These are phyloP conservation scores for Amaranthus tricolor DNA, from an alignment of 179 eudicot species.

Conservation along the genomic window DNA sequence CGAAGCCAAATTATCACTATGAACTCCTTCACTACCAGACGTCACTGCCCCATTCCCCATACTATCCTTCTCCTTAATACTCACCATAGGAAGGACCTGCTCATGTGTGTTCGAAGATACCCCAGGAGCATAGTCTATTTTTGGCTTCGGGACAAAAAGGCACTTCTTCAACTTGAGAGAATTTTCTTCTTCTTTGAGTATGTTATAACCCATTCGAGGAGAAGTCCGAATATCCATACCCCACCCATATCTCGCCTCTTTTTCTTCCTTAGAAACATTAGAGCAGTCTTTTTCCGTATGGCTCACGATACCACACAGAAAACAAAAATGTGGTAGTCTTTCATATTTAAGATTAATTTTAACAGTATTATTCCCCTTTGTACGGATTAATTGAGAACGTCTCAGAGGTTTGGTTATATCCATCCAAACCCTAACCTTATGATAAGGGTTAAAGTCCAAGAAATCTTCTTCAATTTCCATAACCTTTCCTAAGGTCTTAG, in stretches of 20 bases:
- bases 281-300: background rate
- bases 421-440: background rate
- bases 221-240: background rate
- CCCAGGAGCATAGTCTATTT: too few relatives aligned
- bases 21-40: too few relatives aligned
- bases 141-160: too few relatives aligned
- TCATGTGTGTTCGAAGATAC: too few relatives aligned
- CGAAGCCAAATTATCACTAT: too few relatives aligned
- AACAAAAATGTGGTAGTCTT: background rate
- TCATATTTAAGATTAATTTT: background rate
- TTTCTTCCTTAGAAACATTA: background rate
- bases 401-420: background rate
- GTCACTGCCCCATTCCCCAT: too few relatives aligned
- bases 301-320: background rate
- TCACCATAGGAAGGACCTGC: too few relatives aligned
- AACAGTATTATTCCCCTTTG: background rate
- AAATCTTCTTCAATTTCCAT: background rate
- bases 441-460: background rate
- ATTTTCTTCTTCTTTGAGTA: too few relatives aligned
- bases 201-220: background rate
- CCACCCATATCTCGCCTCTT: background rate
- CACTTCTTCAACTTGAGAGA: too few relatives aligned
- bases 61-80: too few relatives aligned
- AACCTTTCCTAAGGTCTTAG: too few relatives aligned
- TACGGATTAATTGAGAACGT: accelerated